Percentiles rank a stretch among this genome's conserved stretches.
phyloP scores from a whole-genome alignment of 495 filamentous ascomycete species.

The Glonium stellatum region DNA sequence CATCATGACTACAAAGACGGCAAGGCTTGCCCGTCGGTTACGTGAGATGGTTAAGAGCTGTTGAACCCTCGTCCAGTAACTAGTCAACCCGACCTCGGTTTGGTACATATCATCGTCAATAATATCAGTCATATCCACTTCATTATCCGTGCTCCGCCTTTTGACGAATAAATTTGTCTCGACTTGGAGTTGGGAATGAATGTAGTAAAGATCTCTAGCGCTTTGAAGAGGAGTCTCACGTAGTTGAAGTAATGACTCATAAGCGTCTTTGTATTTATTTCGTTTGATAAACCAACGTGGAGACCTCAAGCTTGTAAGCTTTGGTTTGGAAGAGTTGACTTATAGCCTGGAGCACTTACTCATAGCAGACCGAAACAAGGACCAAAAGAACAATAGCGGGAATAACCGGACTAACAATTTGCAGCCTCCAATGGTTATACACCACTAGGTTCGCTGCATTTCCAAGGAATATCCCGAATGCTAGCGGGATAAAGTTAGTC shows the following conservation, averaged over 20 bases:
- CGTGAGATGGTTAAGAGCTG: conserved; percentile 22
- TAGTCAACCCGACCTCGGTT: background rate
- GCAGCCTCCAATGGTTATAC: background rate
- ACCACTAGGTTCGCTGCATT: background rate
- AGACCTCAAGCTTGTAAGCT: background rate
- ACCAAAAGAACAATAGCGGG: background rate
- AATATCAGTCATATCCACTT: background rate
- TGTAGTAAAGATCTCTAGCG: conserved; percentile 20
- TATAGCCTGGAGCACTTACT: background rate
- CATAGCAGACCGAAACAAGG: background rate
- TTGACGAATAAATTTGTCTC: conserved; percentile 8
- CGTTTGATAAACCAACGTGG: conserved; percentile 22
- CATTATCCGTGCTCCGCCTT: background rate
- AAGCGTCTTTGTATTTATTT: conserved; percentile 9
- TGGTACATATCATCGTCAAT: background rate
- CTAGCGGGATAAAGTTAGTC: background rate
- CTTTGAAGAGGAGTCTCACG: conserved; percentile 11
- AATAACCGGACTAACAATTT: background rate
- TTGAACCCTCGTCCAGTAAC: background rate
- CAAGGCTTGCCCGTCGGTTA: conserved; percentile 14
- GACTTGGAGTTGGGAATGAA: conserved; percentile 9
- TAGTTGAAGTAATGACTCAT: conserved; percentile 7
- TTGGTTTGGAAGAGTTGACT: background rate
- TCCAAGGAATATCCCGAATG: background rate
- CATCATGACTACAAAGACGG: conserved; percentile 6